Evolutionary conservation across 768 basidiomycete species (phyloP).

Genomic region (Lactarius vividus): DNA sequence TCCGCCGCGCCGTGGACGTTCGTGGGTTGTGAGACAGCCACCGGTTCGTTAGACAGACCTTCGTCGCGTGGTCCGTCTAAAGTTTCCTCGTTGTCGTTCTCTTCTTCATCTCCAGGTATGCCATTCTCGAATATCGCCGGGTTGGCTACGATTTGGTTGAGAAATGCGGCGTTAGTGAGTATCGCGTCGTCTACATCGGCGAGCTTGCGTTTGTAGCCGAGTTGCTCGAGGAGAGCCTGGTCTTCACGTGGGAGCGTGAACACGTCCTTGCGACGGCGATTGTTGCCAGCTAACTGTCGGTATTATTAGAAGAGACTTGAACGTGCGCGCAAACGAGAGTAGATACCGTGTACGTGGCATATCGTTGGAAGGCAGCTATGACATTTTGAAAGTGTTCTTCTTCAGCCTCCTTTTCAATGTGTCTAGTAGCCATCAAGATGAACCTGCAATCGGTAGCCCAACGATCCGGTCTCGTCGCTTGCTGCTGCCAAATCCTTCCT

Average conservation of each 20-base stretch:
- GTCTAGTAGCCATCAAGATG: slow-evolving; percentile 19
- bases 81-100: slow-evolving; percentile 33
- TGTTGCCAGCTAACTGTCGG: slow-evolving; percentile 53
- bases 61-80: slow-evolving; percentile 18
- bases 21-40: background rate
- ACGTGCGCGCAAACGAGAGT: background rate
- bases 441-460: background rate
- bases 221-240: slow-evolving; percentile 57
- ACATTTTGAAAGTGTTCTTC: slow-evolving; percentile 80
- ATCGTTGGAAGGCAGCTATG: slow-evolving; percentile 69
- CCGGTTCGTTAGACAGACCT: slow-evolving; percentile 7
- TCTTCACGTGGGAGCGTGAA: slow-evolving; percentile 67
- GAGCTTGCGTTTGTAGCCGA: slow-evolving; percentile 80
- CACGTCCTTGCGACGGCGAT: slow-evolving; percentile 72
- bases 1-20: background rate
- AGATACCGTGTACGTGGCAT: slow-evolving; percentile 70
- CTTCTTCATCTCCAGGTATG: slow-evolving; percentile 30
- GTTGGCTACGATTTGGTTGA: slow-evolving; percentile 68
- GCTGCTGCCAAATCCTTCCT: background rate
- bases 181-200: slow-evolving; percentile 80
- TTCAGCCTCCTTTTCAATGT: slow-evolving; percentile 33
- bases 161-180: slow-evolving; percentile 72
- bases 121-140: slow-evolving; percentile 78
- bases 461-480: background rate
- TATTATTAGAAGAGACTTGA: background rate